A percentile compares a stretch with the other conserved stretches of the same genome.
These are phyloP conservation scores for Plantago coronopus DNA, from an alignment of 305 asterid genomes.

Conservation along the genomic window DNA sequence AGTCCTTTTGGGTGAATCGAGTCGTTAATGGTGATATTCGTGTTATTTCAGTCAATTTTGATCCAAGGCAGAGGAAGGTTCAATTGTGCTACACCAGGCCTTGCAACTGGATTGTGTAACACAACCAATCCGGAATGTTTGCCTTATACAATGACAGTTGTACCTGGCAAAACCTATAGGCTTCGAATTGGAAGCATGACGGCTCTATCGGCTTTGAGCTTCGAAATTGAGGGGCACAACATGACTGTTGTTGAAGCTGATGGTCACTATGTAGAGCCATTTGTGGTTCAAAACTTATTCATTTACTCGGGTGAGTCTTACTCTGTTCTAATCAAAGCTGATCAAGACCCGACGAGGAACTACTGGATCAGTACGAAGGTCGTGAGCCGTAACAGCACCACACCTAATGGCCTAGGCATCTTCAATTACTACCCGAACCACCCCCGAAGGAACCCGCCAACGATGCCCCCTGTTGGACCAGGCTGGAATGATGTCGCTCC, in stretches of 20 bases:
- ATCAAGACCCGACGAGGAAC: constrained; percentile 66
- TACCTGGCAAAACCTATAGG: constrained; percentile 66
- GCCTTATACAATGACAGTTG: constrained; percentile 51
- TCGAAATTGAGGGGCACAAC: constrained; percentile 79
- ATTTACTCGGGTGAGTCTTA: constrained; percentile 84
- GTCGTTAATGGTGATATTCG: not conserved
- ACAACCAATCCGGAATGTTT: constrained; percentile 62
- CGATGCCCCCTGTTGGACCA: constrained; percentile 56
- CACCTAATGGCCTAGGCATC: constrained; percentile 61
- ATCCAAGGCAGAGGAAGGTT: constrained; percentile 77
- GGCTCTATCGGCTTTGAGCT: constrained; percentile 68
- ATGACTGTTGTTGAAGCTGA: constrained; percentile 90
- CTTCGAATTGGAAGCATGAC: constrained; percentile 77
- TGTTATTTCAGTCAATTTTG: constrained; percentile 51
- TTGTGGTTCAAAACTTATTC: constrained; percentile 63
- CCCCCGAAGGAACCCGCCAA: constrained; percentile 47
- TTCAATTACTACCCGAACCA: constrained; percentile 74
- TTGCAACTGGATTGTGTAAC: constrained; percentile 39
- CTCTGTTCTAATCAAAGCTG: constrained; percentile 63
- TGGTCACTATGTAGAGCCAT: constrained; percentile 81
- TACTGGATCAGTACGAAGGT: constrained; percentile 61
- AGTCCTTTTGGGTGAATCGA: no score
- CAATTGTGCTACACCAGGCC: constrained; percentile 51
- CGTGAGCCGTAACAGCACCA: constrained; percentile 48
- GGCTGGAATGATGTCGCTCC: constrained; percentile 49